A percentile compares a stretch with the other conserved stretches of the same genome.
phyloP scores from a whole-genome alignment of 2,329 filamentous ascomycete species.

The Fusarium compactum region DNA sequence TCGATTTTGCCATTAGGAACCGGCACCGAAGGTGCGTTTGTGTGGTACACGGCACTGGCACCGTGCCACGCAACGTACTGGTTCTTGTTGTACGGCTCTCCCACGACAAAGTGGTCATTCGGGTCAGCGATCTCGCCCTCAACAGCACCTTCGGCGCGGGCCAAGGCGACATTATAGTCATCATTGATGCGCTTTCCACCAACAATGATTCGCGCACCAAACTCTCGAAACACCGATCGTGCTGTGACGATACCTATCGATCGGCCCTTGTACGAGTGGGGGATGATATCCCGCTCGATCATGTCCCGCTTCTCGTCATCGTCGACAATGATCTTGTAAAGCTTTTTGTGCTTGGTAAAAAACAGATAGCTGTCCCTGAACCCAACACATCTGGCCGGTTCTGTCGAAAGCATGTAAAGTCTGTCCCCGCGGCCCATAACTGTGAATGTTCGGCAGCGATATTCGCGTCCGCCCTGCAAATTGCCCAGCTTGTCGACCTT shows the following conservation, averaged over 20 bases:
- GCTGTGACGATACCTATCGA: constrained; percentile 97
- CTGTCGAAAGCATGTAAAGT: constrained; percentile 98
- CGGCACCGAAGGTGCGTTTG: constrained; percentile 80
- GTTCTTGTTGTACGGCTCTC: constrained; percentile 96
- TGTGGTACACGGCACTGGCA: constrained; percentile 95
- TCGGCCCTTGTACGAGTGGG: constrained; percentile 97
- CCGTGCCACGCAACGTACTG: constrained; percentile 99
- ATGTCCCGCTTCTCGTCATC: constrained; percentile 97
- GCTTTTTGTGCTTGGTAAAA: constrained; percentile 96
- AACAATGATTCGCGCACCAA: constrained; percentile 93
- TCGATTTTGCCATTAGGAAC: constrained; percentile 81
- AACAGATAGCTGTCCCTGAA: constrained; percentile 99
- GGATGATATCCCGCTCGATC: constrained; percentile 95
- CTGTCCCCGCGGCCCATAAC: constrained; percentile 85
- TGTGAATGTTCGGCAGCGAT: constrained; percentile 95
- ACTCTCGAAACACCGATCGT: constrained; percentile 95
- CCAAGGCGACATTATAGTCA: constrained; percentile 86
- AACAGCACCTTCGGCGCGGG: constrained; percentile 79
- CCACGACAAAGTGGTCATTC: constrained; percentile 80
- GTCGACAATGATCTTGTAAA: constrained; percentile 98
- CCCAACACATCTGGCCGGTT: constrained; percentile 94
- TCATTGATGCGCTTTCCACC: constrained; percentile 88
- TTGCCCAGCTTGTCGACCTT: constrained; percentile 94
- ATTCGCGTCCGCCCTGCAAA: constrained; percentile 86
- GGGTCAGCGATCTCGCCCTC: constrained; percentile 95